A percentile compares a stretch with the other conserved stretches of the same genome.
These are phyloP conservation scores for Linnemannia hyalina DNA, from an alignment of 192 early-diverging fungal genomes.

Conservation along the genomic window DNA sequence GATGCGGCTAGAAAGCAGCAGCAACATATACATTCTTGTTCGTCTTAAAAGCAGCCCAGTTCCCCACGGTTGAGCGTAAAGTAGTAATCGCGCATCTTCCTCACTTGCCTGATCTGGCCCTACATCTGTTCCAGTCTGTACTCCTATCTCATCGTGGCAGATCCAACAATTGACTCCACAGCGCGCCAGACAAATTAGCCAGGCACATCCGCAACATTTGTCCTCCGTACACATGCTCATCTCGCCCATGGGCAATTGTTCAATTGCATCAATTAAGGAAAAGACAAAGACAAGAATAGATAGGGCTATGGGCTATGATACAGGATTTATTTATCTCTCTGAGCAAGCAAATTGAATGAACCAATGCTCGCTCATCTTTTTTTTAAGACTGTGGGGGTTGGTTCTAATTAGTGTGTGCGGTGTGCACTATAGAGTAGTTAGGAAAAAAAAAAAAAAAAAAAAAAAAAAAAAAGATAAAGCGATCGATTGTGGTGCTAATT, in stretches of 20 bases:
- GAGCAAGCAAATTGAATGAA: neutral
- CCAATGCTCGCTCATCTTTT: neutral
- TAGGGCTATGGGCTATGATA: slow-evolving; percentile 1
- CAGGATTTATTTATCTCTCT: neutral
- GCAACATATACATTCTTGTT: slow-evolving; percentile 14
- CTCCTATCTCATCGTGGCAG: neutral
- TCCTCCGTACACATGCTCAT: neutral
- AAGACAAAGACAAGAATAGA: neutral
- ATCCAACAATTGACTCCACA: neutral
- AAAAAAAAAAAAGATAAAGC: slow-evolving; percentile 1
- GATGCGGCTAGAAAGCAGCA: neutral
- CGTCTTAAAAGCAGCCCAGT: slow-evolving; percentile 34
- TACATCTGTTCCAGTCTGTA: neutral
- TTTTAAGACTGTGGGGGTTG: neutral
- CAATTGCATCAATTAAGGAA: neutral
- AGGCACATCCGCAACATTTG: slow-evolving; percentile 1
- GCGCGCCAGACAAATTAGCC: neutral
- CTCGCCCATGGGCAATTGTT: neutral
- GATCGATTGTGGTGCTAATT: neutral
- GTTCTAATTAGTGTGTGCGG: neutral
- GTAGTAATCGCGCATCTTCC: neutral
- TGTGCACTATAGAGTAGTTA: slow-evolving; percentile 4
- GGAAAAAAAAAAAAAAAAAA: slow-evolving; percentile 5
- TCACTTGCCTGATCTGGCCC: neutral
- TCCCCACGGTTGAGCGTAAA: neutral